phyloP scores from a whole-genome alignment of 441 rosid species.

The Kokia cookei region DNA sequence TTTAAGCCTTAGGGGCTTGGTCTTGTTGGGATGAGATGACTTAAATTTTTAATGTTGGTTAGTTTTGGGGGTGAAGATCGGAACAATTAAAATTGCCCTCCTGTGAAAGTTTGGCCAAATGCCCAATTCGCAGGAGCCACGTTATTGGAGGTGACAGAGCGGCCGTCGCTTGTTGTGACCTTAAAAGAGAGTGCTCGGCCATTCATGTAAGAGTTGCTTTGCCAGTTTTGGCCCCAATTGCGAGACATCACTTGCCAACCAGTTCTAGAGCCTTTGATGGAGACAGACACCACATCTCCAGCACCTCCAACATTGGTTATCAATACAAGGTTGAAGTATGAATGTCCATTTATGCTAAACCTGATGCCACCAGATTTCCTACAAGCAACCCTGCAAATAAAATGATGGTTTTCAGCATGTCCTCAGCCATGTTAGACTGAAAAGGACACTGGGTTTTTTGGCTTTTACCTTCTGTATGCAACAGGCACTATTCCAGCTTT shows the following conservation, averaged over 20 bases:
- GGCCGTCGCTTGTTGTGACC: slow-evolving; percentile 58
- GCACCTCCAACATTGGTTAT: slow-evolving; percentile 68
- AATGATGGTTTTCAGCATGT: not conserved
- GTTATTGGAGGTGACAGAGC: slow-evolving; percentile 32
- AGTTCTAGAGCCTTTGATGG: slow-evolving; percentile 49
- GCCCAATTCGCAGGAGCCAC: slow-evolving; percentile 48
- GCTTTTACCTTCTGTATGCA: slow-evolving; percentile 31
- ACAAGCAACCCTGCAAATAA: slow-evolving; percentile 22
- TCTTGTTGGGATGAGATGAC: not conserved
- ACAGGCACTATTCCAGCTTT: slow-evolving; percentile 66
- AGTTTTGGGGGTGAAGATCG: not conserved
- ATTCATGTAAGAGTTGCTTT: slow-evolving; percentile 50
- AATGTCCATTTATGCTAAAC: slow-evolving; percentile 65
- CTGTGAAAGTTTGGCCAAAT: slow-evolving; percentile 56
- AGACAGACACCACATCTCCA: slow-evolving; percentile 50
- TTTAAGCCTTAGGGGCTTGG: slow-evolving; percentile 3
- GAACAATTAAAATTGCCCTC: slow-evolving; percentile 12
- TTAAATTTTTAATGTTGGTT: not conserved
- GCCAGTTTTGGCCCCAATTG: slow-evolving; percentile 84
- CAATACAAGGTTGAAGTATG: slow-evolving; percentile 61
- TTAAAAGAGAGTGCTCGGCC: slow-evolving; percentile 58
- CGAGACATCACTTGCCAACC: slow-evolving; percentile 64
- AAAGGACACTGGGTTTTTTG: not conserved
- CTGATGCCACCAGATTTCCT: slow-evolving; percentile 52
- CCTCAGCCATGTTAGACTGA: not conserved